Evolutionary conservation across 2,329 filamentous ascomycete species (phyloP), one percentile per base, ranked within the genome.

Genomic region (Elsinoe batatas): DNA sequence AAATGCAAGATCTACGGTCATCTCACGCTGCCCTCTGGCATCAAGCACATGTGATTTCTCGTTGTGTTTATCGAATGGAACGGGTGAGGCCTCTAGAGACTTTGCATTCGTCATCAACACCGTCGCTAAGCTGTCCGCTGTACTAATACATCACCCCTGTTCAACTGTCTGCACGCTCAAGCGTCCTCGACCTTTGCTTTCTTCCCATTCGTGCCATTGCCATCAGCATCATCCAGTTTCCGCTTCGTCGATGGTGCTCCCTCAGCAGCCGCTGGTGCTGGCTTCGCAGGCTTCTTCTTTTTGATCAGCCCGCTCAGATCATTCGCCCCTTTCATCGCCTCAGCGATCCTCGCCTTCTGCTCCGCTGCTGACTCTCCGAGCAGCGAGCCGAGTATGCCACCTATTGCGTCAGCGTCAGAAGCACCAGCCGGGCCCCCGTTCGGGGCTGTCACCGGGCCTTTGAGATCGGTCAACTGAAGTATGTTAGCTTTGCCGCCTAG

Each of bases 291-390:
- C 72, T 84, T 91, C 65, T 83, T 82, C 67, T 85, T 30, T 30
- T 30, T 82, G 42, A 91, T 84, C 44, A 91, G 74, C n/a, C 83
- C 79, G 0, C 79, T 81, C 12, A 94, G 73, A 65, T 93, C 87
- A 13, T 79, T 89, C 5, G 88, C 88, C 6, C 74, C 78, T 71
- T 84, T 85, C 63, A 83, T 87, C 26, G 84, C 87, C 65, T 90
- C 84, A 44, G 85, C 82, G 44, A 88, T 75, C 60, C 81, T 78
- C 20, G 82, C 82, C 61, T 82, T 76, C 53, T 81, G 79, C 56
- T 83, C 76, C 1, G 74, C 76, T 2, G 80, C 74, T 35, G 81
- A 79, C 64, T 84, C 80, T 57, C 84, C 84, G 3, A 85, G 68
- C 40, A 81, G 75, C 17, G 79, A 76, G 56, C 84, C 82, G 5